A percentile compares a stretch with the other conserved stretches of the same genome.
Conservation (phyloP, 345 rosid species). For the Eucalyptus marginata region DNA sequence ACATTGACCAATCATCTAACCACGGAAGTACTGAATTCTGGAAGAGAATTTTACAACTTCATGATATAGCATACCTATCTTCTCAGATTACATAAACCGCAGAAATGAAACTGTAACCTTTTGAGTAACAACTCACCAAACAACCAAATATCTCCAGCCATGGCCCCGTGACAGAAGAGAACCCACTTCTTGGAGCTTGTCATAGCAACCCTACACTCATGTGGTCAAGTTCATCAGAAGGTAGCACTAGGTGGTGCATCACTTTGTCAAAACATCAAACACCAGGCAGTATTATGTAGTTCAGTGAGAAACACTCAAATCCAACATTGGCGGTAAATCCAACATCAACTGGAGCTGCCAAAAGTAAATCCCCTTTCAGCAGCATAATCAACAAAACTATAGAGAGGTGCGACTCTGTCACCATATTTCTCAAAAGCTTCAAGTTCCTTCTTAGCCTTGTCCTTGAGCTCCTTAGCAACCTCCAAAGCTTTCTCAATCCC, state of each 20-base stretch:
- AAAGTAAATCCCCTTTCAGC: constrained; percentile 40
- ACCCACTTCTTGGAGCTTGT: not conserved
- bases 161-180: not conserved
- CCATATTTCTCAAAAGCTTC: constrained; percentile 56
- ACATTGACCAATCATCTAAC: not conserved
- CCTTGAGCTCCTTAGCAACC: constrained; percentile 56
- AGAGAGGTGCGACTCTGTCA: constrained; percentile 47
- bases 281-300: not conserved
- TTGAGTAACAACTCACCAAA: not conserved
- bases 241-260: not conserved
- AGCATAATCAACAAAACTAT: constrained; percentile 82
- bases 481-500: constrained; percentile 56
- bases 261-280: not conserved
- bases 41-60: not conserved
- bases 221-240: not conserved
- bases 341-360: not conserved
- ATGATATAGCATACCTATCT: not conserved
- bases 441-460: constrained; percentile 53
- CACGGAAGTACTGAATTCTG: not conserved
- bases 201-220: not conserved
- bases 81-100: not conserved
- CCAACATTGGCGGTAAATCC: not conserved
- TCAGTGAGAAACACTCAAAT: not conserved
- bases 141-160: not conserved
- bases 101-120: not conserved